Conservation (phyloP, 108 stramenopile species). For the Conticribra weissflogii region DNA sequence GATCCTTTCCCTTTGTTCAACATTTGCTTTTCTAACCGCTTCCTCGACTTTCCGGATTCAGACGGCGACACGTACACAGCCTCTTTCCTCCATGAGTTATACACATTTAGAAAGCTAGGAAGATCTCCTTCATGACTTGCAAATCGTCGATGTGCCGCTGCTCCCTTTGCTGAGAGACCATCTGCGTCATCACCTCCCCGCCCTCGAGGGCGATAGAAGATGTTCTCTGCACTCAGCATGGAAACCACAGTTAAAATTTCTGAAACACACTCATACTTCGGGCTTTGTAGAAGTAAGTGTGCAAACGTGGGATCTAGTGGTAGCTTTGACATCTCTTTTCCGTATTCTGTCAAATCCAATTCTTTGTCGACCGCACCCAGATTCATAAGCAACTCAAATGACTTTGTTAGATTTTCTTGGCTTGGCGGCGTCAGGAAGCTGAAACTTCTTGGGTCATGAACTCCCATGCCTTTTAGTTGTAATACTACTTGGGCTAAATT, state of each 20-base stretch:
- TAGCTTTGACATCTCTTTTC: conserved; percentile 75
- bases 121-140: conserved; percentile 93
- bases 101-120: conserved; percentile 91
- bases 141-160: conserved; percentile 79
- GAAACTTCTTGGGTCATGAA: conserved; percentile 83
- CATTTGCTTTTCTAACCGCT: conserved; percentile 32
- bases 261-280: conserved; percentile 76
- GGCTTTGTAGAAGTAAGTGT: conserved; percentile 73
- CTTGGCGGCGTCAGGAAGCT: conserved; percentile 86
- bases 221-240: conserved; percentile 94
- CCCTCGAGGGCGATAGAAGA: conserved; percentile 94
- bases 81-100: conserved; percentile 88
- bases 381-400: conserved; percentile 64
- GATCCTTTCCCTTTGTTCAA: conserved; percentile 55
- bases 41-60: conserved; percentile 34
- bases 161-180: conserved; percentile 70
- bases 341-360: conserved; percentile 73
- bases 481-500: conserved; percentile 80
- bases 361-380: conserved; percentile 70
- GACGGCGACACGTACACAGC: conserved; percentile 56
- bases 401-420: conserved; percentile 53
- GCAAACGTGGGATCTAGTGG: conserved; percentile 83
- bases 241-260: conserved; percentile 95
- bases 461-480: conserved; percentile 93
- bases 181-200: conserved; percentile 71